Percentiles rank a stretch among this genome's conserved stretches.
Conservation (phyloP, 441 rosid genomes). For the Syzygium syzygioides region DNA sequence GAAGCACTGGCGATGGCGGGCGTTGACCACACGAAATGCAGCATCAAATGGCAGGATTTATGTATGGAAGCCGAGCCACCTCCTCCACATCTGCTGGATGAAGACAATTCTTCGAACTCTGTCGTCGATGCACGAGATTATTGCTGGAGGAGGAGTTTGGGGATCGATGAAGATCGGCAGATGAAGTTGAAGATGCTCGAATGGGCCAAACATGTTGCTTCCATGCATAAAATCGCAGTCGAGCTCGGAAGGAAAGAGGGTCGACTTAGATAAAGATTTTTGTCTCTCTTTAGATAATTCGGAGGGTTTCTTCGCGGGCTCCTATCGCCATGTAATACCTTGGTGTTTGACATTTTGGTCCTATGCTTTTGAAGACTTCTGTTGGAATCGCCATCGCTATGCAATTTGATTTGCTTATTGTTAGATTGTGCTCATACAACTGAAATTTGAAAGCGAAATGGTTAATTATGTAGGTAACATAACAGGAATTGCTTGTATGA, state of each 20-base stretch:
- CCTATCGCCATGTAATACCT: neutral
- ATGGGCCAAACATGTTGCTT: slow-evolving; percentile 1
- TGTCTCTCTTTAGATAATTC: neutral
- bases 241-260: neutral
- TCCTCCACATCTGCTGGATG: slow-evolving; percentile 23
- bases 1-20: slow-evolving; percentile 52
- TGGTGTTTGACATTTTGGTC: neutral
- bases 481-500: neutral
- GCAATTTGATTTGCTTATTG: neutral
- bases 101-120: neutral
- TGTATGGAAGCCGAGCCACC: neutral
- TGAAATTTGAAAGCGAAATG: too few species aligned
- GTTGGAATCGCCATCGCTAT: neutral
- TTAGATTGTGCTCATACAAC: neutral
- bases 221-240: neutral
- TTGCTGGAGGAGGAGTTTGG: neutral
- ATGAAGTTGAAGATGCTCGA: slow-evolving; percentile 2
- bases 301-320: neutral
- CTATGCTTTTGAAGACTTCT: neutral
- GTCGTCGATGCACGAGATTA: neutral
- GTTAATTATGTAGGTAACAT: too few species aligned
- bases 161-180: neutral
- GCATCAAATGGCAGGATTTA: slow-evolving; percentile 22
- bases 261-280: neutral
- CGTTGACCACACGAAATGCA: slow-evolving; percentile 20